Percentiles rank a stretch among this genome's conserved stretches.
These are phyloP conservation scores for Pseudozyma thailandica DNA, from an alignment of 1,284 basidiomycete species.

Conservation along the genomic window DNA sequence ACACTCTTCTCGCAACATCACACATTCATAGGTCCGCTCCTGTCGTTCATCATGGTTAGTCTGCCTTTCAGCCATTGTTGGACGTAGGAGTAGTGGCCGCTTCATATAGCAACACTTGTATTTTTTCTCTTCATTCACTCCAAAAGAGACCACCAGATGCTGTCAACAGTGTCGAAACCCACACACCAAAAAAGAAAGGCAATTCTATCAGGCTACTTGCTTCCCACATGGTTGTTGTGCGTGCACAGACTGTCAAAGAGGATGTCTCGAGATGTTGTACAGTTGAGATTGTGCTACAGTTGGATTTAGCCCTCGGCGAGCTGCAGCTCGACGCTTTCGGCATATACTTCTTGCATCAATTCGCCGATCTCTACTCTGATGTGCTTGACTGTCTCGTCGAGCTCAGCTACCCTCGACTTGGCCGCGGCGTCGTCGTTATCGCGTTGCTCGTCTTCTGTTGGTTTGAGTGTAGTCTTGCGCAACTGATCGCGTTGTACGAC, in stretches of 20 bases:
- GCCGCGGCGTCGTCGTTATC: slow-evolving; percentile 6
- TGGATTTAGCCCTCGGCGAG: slow-evolving; percentile 5
- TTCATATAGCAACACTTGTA: slow-evolving; percentile 21
- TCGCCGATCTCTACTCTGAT: slow-evolving; percentile 32
- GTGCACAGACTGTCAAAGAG: slow-evolving; percentile 1
- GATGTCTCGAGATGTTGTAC: not conserved
- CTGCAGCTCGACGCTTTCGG: slow-evolving; percentile 46
- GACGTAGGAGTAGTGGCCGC: not conserved
- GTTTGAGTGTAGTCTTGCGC: slow-evolving; percentile 18
- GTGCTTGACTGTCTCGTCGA: slow-evolving; percentile 16
- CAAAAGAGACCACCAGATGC: slow-evolving; percentile 18
- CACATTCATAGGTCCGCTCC: slow-evolving; percentile 7
- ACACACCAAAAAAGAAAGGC: slow-evolving; percentile 43
- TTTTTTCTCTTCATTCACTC: slow-evolving; percentile 26
- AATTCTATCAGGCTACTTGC: slow-evolving; percentile 17
- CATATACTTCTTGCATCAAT: slow-evolving; percentile 49
- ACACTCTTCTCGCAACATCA: not conserved
- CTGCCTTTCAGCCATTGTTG: slow-evolving; percentile 32
- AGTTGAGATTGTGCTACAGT: not conserved
- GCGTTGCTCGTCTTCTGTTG: not conserved
- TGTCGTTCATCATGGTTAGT: slow-evolving; percentile 11
- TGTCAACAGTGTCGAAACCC: not conserved
- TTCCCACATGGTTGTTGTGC: slow-evolving; percentile 12
- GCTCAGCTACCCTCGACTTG: slow-evolving; percentile 1
- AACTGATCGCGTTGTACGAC: slow-evolving; percentile 47